Evolutionary conservation across 495 filamentous ascomycete species (phyloP), one percentile per base, ranked within the genome.

Genomic region (Penicillium simplicissimum): DNA sequence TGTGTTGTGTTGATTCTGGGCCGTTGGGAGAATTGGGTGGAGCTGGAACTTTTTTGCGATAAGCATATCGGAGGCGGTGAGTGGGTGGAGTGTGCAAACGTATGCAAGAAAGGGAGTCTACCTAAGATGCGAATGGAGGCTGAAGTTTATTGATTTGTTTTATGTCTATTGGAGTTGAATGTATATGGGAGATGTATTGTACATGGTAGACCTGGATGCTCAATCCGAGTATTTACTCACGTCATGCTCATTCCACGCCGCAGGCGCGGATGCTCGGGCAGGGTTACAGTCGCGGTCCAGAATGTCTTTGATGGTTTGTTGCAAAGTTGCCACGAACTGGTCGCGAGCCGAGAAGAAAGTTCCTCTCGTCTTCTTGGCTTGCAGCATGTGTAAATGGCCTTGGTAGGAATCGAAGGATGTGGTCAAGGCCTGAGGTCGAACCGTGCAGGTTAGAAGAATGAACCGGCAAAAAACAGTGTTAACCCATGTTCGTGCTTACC

Each of bases 31-130:
- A n/a, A n/a, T n/a, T n/a, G n/a, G 40, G 8, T 21, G 61, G 7
- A 35, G 15, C n/a, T 35, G 23, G n/a, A 49, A 57, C 25, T 55
- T 61, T 66, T 67, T 67, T 51, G 47, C 57, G 61, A 61, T 60
- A 60, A 60, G 60, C 51, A 49, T 57, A 47, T 52, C 54, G 10
- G 57, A 58, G 60, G 64, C 64, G 64, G 64, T 67, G 60, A 66
- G 52, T 10, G 42, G 54, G 52, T 3, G 9, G 0, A 5, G 37
- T 23, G 15, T 25, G 8, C 15, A 48, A 4, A 13, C 28, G 10
- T 48, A n/a, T 15, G n/a, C 11, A 25, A 25, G 1, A 25, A 25
- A 25, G 23, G 3, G 1, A n/a, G 15, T 49, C 23, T 23, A 45
- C 3, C 4, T 6, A 9, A 17, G 8, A 19, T 45, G 11, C 11